phyloP scores from a whole-genome alignment of 257 asterid species.

The Craterostigma plantagineum region DNA sequence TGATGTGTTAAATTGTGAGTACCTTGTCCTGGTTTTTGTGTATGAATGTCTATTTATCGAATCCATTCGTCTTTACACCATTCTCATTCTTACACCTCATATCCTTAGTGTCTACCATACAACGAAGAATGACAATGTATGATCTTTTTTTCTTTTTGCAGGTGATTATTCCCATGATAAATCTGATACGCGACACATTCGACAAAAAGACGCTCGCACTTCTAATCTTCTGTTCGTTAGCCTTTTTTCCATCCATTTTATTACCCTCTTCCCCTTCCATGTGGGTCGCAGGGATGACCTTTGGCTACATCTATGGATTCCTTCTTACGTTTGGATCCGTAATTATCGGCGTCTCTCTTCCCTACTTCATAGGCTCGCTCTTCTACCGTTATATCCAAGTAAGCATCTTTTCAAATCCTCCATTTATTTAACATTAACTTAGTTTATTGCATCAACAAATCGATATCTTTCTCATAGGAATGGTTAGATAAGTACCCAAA shows the following conservation, averaged over 20 bases:
- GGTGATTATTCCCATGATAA: slow-evolving; percentile 57
- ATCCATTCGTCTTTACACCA: too few species aligned
- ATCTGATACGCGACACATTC: slow-evolving; percentile 59
- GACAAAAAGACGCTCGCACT: slow-evolving; percentile 40
- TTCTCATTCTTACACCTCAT: too few species aligned
- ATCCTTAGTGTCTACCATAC: too few species aligned
- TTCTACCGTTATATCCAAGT: slow-evolving; percentile 70
- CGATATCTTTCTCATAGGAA: slow-evolving; percentile 17
- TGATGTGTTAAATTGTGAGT: too few species aligned
- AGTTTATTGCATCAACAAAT: neutral
- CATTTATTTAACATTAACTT: too few species aligned
- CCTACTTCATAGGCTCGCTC: slow-evolving; percentile 69
- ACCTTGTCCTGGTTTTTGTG: too few species aligned
- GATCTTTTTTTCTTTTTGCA: slow-evolving; percentile 10
- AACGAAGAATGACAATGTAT: neutral
- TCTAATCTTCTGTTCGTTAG: slow-evolving; percentile 51
- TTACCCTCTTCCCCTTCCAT: slow-evolving; percentile 75
- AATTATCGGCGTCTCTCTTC: slow-evolving; percentile 62
- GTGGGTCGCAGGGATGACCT: slow-evolving; percentile 92
- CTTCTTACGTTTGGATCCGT: slow-evolving; percentile 45
- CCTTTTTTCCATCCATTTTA: slow-evolving; percentile 42
- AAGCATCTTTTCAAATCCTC: slow-evolving; percentile 2
- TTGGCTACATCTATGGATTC: slow-evolving; percentile 70
- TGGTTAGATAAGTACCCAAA: slow-evolving; percentile 71
- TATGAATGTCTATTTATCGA: too few species aligned